Conservation (phyloP, 2,329 filamentous ascomycete species). For the Plectosphaerella plurivora region DNA sequence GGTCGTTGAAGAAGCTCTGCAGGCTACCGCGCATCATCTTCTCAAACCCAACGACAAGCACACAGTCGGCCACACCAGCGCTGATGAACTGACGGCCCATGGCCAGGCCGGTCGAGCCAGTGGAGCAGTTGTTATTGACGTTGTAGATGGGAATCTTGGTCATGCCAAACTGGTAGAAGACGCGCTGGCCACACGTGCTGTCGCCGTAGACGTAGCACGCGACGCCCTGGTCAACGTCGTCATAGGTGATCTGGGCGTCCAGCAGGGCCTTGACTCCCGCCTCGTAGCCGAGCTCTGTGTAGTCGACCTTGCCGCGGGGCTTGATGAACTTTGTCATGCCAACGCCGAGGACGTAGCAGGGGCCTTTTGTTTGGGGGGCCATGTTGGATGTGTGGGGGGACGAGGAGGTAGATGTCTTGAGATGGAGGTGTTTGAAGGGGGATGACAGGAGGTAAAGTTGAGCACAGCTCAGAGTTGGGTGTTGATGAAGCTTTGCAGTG, state of each 20-base stretch:
- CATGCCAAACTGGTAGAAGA: conserved; percentile 99
- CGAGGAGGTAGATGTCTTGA: background rate
- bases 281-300: conserved; percentile 91
- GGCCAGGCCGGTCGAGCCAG: conserved; percentile 84
- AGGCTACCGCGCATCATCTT: conserved; percentile 96
- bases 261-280: conserved; percentile 84
- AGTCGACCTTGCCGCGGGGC: conserved; percentile 88
- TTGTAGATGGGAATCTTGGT: conserved; percentile 95
- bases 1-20: conserved; percentile 78
- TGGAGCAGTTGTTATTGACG: conserved; percentile 98
- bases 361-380: conserved; percentile 43
- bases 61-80: conserved; percentile 78
- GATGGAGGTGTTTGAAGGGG: background rate
- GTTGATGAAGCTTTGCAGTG: background rate
- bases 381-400: conserved; percentile 25
- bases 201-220: conserved; percentile 99
- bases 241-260: conserved; percentile 88
- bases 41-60: conserved; percentile 92
- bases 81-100: conserved; percentile 78
- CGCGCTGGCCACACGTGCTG: conserved; percentile 88
- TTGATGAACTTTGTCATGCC: conserved; percentile 99
- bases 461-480: background rate
- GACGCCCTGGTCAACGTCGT: conserved; percentile 89
- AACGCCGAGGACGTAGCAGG: conserved; percentile 87
- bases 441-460: background rate